Conservation (phyloP, 169 alveolate species). For the Miamiensis avidus region DNA sequence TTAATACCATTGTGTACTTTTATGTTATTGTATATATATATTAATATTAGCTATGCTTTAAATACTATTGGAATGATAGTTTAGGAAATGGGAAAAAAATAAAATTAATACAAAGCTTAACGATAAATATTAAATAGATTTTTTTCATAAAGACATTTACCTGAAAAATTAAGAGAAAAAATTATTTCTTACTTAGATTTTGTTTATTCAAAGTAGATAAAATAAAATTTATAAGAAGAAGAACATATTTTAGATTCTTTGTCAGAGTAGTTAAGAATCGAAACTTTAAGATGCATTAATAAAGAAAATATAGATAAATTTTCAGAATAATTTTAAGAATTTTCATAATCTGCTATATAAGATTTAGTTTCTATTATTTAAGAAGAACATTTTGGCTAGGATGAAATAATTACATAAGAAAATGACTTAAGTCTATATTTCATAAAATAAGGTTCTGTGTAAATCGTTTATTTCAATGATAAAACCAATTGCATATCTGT, state of each 20-base stretch:
- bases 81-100: too few relatives aligned
- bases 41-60: not conserved
- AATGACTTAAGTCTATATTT: not conserved
- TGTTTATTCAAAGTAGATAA: not conserved
- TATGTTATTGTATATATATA: too few relatives aligned
- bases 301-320: too few relatives aligned
- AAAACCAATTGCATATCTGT: not conserved
- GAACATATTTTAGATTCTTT: not conserved
- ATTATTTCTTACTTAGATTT: not conserved
- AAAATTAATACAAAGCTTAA: too few relatives aligned
- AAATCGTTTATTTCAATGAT: not conserved
- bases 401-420: not conserved
- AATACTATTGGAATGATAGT: not conserved
- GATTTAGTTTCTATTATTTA: not conserved
- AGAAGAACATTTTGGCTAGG: not conserved
- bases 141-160: not conserved
- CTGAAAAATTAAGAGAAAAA: not conserved
- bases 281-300: not conserved
- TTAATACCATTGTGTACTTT: too few relatives aligned
- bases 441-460: not conserved
- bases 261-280: not conserved
- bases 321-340: too few relatives aligned
- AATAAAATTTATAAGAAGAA: not conserved
- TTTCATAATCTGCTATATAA: not conserved
- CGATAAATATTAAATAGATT: not conserved